These are phyloP conservation scores for Ilyonectria destructans DNA, from an alignment of 2,329 filamentous ascomycete species.

Conservation along the genomic window DNA sequence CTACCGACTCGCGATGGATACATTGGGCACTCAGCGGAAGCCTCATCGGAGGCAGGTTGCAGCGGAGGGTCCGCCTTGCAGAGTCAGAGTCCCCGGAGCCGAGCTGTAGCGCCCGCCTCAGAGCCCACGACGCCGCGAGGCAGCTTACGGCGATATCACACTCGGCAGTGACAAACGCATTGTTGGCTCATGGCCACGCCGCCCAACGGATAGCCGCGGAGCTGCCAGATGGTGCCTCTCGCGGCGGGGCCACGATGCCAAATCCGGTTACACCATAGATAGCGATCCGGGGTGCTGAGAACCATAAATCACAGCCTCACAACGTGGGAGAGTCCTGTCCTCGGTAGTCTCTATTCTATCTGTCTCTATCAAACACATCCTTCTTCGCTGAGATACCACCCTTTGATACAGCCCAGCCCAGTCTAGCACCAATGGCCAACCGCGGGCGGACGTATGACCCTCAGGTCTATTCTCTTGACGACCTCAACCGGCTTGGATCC, in stretches of 20 bases:
- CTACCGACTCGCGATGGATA: background rate
- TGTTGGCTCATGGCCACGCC: background rate
- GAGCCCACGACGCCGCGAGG: background rate
- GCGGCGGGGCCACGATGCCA: slow-evolving; percentile 10
- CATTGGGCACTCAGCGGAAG: no score
- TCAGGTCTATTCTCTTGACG: slow-evolving; percentile 28
- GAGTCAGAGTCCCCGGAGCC: slow-evolving; percentile 18
- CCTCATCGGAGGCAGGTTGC: background rate
- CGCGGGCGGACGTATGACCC: slow-evolving; percentile 32
- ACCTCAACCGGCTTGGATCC: slow-evolving; percentile 32
- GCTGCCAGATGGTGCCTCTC: slow-evolving; percentile 7
- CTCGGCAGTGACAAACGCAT: slow-evolving; percentile 14
- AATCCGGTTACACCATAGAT: slow-evolving; percentile 23
- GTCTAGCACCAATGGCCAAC: slow-evolving; percentile 28
- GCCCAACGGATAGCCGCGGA: slow-evolving; percentile 21
- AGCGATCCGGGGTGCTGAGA: slow-evolving; percentile 25
- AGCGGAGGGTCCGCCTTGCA: background rate
- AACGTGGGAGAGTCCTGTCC: background rate
- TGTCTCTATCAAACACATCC: slow-evolving; percentile 6
- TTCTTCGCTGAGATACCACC: background rate
- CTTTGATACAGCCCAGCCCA: background rate
- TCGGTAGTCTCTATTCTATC: background rate
- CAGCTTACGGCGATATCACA: slow-evolving; percentile 26
- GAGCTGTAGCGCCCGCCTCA: background rate
- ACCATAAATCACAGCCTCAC: slow-evolving; percentile 30